Evolutionary conservation across 2,329 filamentous ascomycete species (phyloP).

Genomic region (Cordyceps tenuipes): DNA sequence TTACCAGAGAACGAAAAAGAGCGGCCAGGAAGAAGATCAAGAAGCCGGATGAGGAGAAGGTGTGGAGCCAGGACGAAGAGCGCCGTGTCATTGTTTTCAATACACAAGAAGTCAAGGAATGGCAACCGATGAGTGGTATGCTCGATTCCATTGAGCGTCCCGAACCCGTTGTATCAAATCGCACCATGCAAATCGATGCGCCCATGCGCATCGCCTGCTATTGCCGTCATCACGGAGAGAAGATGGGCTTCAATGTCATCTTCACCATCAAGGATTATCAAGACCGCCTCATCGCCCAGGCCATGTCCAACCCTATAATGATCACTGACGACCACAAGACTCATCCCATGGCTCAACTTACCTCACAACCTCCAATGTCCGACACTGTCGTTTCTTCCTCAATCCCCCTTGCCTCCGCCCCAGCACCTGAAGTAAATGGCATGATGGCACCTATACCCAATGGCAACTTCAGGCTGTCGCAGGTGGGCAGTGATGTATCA

Average conservation of each 20-base stretch:
- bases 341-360: conserved; percentile 35
- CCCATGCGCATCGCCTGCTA: conserved; percentile 98
- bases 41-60: conserved; percentile 83
- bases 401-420: conserved; percentile 13
- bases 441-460: conserved; percentile 27
- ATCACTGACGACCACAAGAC: conserved; percentile 98
- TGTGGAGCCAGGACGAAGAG: conserved; percentile 73
- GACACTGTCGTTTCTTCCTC: conserved; percentile 21
- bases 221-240: conserved; percentile 90
- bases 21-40: conserved; percentile 89
- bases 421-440: conserved; percentile 21
- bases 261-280: conserved; percentile 84
- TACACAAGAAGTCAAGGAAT: conserved; percentile 77
- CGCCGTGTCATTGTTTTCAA: conserved; percentile 87
- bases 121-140: conserved; percentile 55
- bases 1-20: conserved; percentile 82
- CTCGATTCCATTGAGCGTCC: conserved; percentile 33
- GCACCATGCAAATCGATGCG: conserved; percentile 68
- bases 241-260: conserved; percentile 84
- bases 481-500: conserved; percentile 53
- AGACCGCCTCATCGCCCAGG: conserved; percentile 71
- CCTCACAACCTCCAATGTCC: conserved; percentile 21
- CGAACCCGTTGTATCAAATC: conserved; percentile 41
- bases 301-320: conserved; percentile 81
- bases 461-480: conserved; percentile 45